Base-by-base conservation (phyloP, 148 eudicot species). In the Rhododendron molle region DNA sequence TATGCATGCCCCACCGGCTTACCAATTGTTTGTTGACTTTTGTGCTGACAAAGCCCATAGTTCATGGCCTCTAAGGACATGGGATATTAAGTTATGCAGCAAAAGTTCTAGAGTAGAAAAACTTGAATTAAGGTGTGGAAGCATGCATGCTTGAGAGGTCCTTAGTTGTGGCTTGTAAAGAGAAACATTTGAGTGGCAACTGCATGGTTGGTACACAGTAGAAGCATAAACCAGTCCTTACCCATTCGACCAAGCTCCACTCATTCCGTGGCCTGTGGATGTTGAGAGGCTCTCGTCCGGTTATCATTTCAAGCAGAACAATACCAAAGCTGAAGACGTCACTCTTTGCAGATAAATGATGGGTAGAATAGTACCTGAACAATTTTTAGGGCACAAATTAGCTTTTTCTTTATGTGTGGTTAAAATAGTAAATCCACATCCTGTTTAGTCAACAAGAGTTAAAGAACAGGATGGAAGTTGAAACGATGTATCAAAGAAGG, bases 221-320 rank as follows among this genome's bases (percentile, higher is more conserved):
- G 76, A 30, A 71, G 20, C 38, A 62, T 60, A 82, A 54, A 78
- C 76, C 16, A 83, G 36, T 83, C 11, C 88, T 76, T 92, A 92
- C 93, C 93, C 93, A 92, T 89, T 92, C 93, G 56, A 90, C 91
- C 84, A 92, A 87, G 88, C 92, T 92, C 90, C 91, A 92, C 85
- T 92, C 93, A n/a, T 89, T 87, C 43, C 91, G 81, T 76, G 93
- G 93, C 87, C 91, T 92, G 76, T 88, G 88, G 86, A 89, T 87
- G 83, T 88, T 90, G 81, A 92, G 92, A 87, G 93, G 93, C 69
- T 92, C 93, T 85, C 90, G 89, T 6, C 92, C 93, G 14, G 87
- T 92, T 73, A 92, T 83, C 32, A 92, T 90, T 89, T 92, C 93
- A 81, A 92, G 90, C 71, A 92, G 86, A 84, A 92, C 92, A 54